Base-by-base conservation (phyloP, 768 basidiomycete species). In the Auricularia sp. region DNA sequence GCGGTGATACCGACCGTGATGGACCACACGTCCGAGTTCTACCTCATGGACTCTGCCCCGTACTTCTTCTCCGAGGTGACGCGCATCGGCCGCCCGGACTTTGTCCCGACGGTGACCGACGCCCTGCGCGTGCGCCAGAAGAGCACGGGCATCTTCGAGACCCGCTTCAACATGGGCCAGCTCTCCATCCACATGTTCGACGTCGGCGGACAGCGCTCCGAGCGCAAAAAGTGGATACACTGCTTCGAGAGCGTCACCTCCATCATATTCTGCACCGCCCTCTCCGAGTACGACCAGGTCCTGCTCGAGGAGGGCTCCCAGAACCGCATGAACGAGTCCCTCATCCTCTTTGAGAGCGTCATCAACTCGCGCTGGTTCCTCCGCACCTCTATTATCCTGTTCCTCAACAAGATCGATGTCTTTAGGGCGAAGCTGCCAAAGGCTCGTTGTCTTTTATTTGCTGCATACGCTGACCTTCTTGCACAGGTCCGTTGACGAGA, bases 31-130 rank as follows among this genome's bases (percentile, higher is more conserved):
- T 84, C 79, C 72, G 87, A 93, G 63, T 96, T 96, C 70, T 95
- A 96, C 72, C 78, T 97, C 14, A 96, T 95, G 92, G 95, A 97
- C 72, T 90, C 85, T n/a, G 95, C 95, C 0, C 80, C 80, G 54
- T 96, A 96, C 74, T 98, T 98, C 77, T 95, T 97, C 75, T 79
- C 81, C 11, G 85, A 93, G 62, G 87, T 93, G 10, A 76, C 84
- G n/a, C 85, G 93, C 56, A 94, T 98, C 72, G 91, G 90, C 1
- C 74, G 83, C 1, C 80, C 84, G 0, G 86, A 84, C n/a, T 98
- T 95, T 71, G 77, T 88, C 0, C 95, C 95, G 0, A 90, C 87
- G 21, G 90, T 91, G 70, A 86, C 83, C 6, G 95, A 98, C 71
- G 89, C 96, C 2, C 78, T 98, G 34, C 80, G 92, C 33, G 91